phyloP scores from a whole-genome alignment of 139 green algal genomes.

The Asterochloris erici region DNA sequence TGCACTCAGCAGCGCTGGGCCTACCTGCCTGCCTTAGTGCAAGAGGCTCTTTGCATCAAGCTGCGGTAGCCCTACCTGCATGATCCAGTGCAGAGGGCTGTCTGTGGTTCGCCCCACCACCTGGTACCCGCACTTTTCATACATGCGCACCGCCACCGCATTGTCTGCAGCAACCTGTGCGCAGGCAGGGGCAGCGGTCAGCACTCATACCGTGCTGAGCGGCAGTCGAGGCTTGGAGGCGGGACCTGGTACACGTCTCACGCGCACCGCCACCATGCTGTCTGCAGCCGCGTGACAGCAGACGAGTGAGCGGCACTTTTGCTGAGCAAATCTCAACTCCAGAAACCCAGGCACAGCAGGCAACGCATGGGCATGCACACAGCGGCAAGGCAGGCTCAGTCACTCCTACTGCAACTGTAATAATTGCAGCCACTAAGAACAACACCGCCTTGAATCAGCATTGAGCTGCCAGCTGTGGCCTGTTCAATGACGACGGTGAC shows the following conservation, averaged over 20 bases:
- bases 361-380: too few species aligned
- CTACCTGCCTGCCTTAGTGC: too few species aligned
- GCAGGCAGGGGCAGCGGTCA: not conserved
- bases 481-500: too few species aligned
- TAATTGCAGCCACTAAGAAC: too few species aligned
- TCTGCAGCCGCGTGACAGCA: not conserved
- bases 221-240: not conserved
- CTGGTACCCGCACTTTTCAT: constrained; percentile 16
- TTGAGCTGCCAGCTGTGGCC: too few species aligned
- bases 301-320: not conserved
- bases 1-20: too few species aligned
- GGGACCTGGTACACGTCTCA: not conserved
- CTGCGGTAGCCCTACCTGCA: not conserved
- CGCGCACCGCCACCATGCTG: not conserved
- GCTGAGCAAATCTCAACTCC: too few species aligned
- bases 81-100: constrained; percentile 11
- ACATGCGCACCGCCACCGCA: constrained; percentile 13
- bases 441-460: too few species aligned
- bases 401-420: too few species aligned
- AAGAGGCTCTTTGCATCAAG: too few species aligned
- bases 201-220: not conserved
- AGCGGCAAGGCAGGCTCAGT: too few species aligned
- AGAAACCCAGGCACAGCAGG: too few species aligned
- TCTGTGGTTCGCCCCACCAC: constrained; percentile 5
- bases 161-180: constrained; percentile 15